These are phyloP conservation scores for Domatiomyces globalis DNA, from an alignment of 2,329 filamentous ascomycete genomes.

Conservation along the genomic window DNA sequence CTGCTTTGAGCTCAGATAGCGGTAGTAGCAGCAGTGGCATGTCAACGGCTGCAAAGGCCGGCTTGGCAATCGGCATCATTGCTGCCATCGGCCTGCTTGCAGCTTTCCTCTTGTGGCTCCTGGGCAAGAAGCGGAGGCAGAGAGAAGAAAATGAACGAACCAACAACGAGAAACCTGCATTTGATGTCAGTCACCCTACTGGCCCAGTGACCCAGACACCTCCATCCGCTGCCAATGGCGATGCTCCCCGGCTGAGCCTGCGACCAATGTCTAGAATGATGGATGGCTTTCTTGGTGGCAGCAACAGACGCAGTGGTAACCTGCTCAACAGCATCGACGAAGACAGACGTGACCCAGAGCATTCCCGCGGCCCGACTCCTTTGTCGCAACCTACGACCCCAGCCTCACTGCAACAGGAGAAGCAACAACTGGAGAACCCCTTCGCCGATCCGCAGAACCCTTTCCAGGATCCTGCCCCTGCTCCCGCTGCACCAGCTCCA, in stretches of 20 bases:
- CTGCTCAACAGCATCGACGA: slow-evolving; percentile 17
- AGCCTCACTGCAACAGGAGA: slow-evolving; percentile 5
- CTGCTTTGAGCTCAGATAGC: background rate
- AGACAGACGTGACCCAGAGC: slow-evolving; percentile 4
- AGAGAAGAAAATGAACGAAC: slow-evolving; percentile 29
- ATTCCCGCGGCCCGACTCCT: slow-evolving; percentile 4
- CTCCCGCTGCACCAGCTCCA: background rate
- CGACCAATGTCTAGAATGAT: slow-evolving; percentile 74
- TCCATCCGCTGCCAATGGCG: slow-evolving; percentile 29
- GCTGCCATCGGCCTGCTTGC: slow-evolving; percentile 52
- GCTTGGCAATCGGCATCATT: slow-evolving; percentile 71
- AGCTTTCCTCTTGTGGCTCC: slow-evolving; percentile 55
- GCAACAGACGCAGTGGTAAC: slow-evolving; percentile 17
- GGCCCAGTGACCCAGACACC: slow-evolving; percentile 21
- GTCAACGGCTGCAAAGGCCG: slow-evolving; percentile 50
- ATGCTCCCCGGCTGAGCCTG: slow-evolving; percentile 68
- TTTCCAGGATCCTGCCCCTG: slow-evolving; percentile 15
- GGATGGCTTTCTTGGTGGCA: slow-evolving; percentile 32
- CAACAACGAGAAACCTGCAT: slow-evolving; percentile 51
- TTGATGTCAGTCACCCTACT: slow-evolving; percentile 21
- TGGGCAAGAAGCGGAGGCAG: slow-evolving; percentile 55
- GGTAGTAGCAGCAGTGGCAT: slow-evolving; percentile 21
- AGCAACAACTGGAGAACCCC: slow-evolving; percentile 6
- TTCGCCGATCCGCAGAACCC: slow-evolving; percentile 16
- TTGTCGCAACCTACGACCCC: slow-evolving; percentile 9